Base-by-base conservation (phyloP, 2,329 filamentous ascomycete genomes). In the Daldinia eschscholtzii region DNA sequence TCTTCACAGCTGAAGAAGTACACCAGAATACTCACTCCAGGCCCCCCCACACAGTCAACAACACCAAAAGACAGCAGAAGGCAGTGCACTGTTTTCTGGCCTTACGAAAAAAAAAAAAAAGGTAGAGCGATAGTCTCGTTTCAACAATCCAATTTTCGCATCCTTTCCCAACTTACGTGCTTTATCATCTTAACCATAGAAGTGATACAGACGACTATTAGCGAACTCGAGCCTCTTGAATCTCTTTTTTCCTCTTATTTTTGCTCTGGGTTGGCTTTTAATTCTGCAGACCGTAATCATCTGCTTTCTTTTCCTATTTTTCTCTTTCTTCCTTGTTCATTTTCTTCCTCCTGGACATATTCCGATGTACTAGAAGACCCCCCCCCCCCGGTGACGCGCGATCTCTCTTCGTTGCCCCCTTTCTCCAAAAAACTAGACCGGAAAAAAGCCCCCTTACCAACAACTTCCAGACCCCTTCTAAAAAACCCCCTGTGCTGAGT, bases 191-290 rank as follows among this genome's bases (percentile, higher is more conserved):
- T 62, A 66, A 58, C 55, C 61, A 44, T 64, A 67, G 56, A 66
- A 68, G 64, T 64, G 56, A 68, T 68, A 72, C 64, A 48, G 41
- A 65, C 64, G 50, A 61, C 55, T 44, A 65, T 50, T 82, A 57
- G 70, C 70, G 30, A 81, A 70, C 67, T 63, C 60, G 58, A 70
- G 61, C 67, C 56, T 70, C 61, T 68, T 80, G 10, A 62, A 68
- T 72, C 55, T 59, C 61, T 63, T 53, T 50, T 64, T 42, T 23
- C n/a, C 37, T 33, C n/a, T 55, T 33, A 28, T 68, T 61, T 62
- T 69, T 65, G 65, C 70, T 69, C 61, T 9, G 48, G 56, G 64
- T 67, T 65, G 61, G 62, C 70, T 63, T 65, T 68, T 65, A 66
- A 64, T 52, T 55, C 58, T 64, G 66, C 64, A 68, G 70, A 72